phyloP scores from a whole-genome alignment of 106 monocot genomes.

The Agapanthus africanus region DNA sequence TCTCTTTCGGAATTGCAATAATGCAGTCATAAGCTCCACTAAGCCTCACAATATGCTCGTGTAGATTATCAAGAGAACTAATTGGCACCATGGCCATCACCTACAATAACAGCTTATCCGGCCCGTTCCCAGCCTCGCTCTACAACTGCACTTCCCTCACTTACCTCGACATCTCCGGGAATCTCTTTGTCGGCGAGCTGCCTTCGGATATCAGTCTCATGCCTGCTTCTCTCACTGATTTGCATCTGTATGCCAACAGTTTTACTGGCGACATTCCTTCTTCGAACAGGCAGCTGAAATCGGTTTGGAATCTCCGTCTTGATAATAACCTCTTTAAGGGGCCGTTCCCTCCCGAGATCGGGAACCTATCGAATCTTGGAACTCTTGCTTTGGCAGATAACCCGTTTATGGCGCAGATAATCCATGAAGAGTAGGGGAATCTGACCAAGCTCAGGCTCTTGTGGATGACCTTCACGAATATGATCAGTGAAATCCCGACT shows the following conservation, averaged over 20 bases:
- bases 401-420: constrained; percentile 14
- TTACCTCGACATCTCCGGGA: constrained; percentile 47
- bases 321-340: constrained; percentile 55
- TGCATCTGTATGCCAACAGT: constrained; percentile 37
- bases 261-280: constrained; percentile 48
- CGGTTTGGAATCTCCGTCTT: constrained; percentile 17
- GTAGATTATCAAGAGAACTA: no score
- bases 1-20: no score
- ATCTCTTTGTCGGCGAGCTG: constrained; percentile 38
- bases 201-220: constrained; percentile 28
- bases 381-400: constrained; percentile 34
- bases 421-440: constrained; percentile 38
- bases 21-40: no score
- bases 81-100: no score
- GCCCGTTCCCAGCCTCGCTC: constrained; percentile 31
- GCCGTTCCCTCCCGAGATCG: constrained; percentile 28
- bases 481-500: constrained; percentile 36
- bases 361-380: constrained; percentile 26
- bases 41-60: no score
- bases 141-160: constrained; percentile 39
- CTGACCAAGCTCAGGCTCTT: constrained; percentile 29
- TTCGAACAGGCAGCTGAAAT: constrained; percentile 17
- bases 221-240: constrained; percentile 3
- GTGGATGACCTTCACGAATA: constrained; percentile 22
- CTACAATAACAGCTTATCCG: constrained; percentile 7